phyloP scores from a whole-genome alignment of 768 basidiomycete species.

The Kwoniella botswanensis region DNA sequence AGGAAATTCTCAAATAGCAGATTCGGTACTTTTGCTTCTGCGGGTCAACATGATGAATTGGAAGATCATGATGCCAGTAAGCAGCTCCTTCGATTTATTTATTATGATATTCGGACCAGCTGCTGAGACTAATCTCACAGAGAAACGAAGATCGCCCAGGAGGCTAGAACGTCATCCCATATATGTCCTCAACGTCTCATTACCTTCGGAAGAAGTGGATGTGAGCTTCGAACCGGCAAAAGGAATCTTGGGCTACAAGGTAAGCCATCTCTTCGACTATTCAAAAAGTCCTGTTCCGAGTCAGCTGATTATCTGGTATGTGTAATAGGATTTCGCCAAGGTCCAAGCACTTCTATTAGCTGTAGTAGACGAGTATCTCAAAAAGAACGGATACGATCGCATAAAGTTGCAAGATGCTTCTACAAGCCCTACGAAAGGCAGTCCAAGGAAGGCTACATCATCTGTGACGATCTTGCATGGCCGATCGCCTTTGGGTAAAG shows the following conservation, averaged over 20 bases:
- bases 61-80: constrained; percentile 15
- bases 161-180: constrained; percentile 79
- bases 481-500: constrained; percentile 9
- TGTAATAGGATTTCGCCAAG: constrained; percentile 59
- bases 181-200: constrained; percentile 76
- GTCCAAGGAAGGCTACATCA: not conserved
- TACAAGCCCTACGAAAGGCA: constrained; percentile 8
- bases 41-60: constrained; percentile 18
- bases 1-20: constrained; percentile 32
- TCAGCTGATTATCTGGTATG: not conserved
- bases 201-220: constrained; percentile 73
- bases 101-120: not conserved
- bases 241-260: constrained; percentile 69
- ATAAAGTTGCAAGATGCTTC: not conserved
- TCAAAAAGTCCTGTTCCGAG: not conserved
- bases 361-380: constrained; percentile 69
- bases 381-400: constrained; percentile 66
- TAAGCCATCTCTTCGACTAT: constrained; percentile 53
- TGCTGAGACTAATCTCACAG: not conserved
- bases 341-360: constrained; percentile 67
- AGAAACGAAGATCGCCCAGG: constrained; percentile 71
- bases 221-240: constrained; percentile 82
- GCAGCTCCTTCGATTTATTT: not conserved
- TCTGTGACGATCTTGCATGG: constrained; percentile 1
- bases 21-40: constrained; percentile 26